These are phyloP conservation scores for Pigoraptor vietnamica DNA, from an alignment of 78 protist genomes.

Conservation along the genomic window DNA sequence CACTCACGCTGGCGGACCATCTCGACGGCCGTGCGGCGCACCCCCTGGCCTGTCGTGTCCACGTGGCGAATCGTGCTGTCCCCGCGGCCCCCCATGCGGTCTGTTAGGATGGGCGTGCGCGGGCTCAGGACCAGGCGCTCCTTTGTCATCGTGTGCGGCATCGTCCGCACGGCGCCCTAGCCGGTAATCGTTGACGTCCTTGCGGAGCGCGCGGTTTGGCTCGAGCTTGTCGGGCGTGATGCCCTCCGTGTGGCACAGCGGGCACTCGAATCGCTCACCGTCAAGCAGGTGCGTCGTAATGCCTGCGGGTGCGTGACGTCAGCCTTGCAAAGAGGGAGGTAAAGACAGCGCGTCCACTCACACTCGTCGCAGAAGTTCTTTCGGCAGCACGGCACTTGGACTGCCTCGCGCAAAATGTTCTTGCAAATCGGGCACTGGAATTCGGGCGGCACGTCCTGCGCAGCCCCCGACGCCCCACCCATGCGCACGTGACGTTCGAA, in stretches of 20 bases:
- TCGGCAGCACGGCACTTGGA: slow-evolving; percentile 7
- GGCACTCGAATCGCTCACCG: background rate
- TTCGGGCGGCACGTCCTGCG: background rate
- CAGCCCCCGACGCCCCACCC: background rate
- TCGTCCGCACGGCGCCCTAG: background rate
- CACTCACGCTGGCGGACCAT: no score
- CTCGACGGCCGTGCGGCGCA: no score
- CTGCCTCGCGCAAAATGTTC: background rate
- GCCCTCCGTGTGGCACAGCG: background rate
- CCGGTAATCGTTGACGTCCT: background rate
- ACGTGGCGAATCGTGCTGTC: no score
- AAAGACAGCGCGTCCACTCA: no score
- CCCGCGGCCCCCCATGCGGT: no score
- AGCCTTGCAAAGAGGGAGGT: no score
- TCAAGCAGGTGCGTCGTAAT: background rate
- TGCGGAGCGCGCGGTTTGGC: background rate
- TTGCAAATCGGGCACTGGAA: slow-evolving; percentile 13
- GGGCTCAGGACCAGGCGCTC: no score
- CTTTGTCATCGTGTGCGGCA: no score
- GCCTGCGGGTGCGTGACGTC: no score
- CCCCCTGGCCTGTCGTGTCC: no score
- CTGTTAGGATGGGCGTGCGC: no score
- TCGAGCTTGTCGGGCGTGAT: background rate
- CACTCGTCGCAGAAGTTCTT: slow-evolving; percentile 13
- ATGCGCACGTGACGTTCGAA: background rate